These are phyloP conservation scores for Wickerhamomyces xylosicus DNA, from an alignment of 805 yeast species.

Conservation along the genomic window DNA sequence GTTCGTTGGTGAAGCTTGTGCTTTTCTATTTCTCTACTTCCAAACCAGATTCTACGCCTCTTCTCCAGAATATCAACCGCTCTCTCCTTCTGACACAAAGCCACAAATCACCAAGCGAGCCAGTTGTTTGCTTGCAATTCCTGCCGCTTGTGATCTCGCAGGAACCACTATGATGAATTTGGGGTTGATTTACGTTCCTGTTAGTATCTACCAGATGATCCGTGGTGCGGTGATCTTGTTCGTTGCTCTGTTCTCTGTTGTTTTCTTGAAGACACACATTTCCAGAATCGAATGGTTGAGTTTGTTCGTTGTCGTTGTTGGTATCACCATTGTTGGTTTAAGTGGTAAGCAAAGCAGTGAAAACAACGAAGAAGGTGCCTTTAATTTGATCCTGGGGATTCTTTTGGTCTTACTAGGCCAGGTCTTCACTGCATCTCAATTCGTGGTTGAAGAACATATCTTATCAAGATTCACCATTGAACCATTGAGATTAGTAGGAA, in stretches of 20 bases:
- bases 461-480: slow-evolving; percentile 39
- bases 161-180: slow-evolving; percentile 71
- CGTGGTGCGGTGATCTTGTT: slow-evolving; percentile 68
- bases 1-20: slow-evolving; percentile 62
- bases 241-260: slow-evolving; percentile 61
- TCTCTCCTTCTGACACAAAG: no score
- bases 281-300: slow-evolving; percentile 60
- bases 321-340: slow-evolving; percentile 64
- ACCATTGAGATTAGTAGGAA: slow-evolving; percentile 61
- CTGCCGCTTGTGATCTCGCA: slow-evolving; percentile 59
- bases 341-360: slow-evolving; percentile 37
- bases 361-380: slow-evolving; percentile 5
- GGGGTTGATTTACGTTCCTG: slow-evolving; percentile 69
- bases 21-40: slow-evolving; percentile 30
- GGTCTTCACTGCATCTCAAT: slow-evolving; percentile 63
- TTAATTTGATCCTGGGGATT: slow-evolving; percentile 43
- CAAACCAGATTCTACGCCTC: neutral
- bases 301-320: slow-evolving; percentile 50
- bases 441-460: slow-evolving; percentile 68
- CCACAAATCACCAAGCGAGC: neutral
- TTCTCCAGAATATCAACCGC: neutral
- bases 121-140: slow-evolving; percentile 36
- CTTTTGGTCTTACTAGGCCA: slow-evolving; percentile 48
- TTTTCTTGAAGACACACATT: slow-evolving; percentile 47
- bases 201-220: slow-evolving; percentile 79